These are phyloP conservation scores for Parathielavia hyrcaniae DNA, from an alignment of 495 filamentous ascomycete genomes.

Conservation along the genomic window DNA sequence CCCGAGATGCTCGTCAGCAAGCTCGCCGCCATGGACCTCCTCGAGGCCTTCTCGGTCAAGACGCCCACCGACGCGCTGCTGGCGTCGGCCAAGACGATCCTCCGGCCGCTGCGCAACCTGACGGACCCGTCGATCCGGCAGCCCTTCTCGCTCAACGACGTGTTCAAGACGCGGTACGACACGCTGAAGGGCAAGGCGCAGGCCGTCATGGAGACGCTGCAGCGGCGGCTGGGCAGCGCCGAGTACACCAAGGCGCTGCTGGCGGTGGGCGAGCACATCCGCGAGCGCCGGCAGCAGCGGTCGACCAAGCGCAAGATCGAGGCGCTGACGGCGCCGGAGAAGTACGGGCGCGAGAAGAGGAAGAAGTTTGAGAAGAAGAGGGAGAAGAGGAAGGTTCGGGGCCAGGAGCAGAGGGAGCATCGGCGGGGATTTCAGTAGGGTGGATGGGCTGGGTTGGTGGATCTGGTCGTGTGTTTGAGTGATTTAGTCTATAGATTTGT, in stretches of 20 bases:
- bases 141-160: constrained; percentile 58
- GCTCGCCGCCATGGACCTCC: constrained; percentile 65
- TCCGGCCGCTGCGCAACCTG: constrained; percentile 76
- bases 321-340: constrained; percentile 74
- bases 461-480: not conserved
- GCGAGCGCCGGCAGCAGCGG: constrained; percentile 61
- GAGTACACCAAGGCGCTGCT: constrained; percentile 65
- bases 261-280: constrained; percentile 60
- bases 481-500: constrained; percentile 4
- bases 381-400: constrained; percentile 71
- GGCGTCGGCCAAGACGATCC: constrained; percentile 56
- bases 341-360: constrained; percentile 68
- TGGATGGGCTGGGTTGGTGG: not conserved
- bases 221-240: constrained; percentile 76
- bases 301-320: constrained; percentile 80
- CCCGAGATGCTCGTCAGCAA: constrained; percentile 61
- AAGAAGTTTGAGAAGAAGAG: constrained; percentile 81
- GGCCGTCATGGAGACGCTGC: constrained; percentile 66
- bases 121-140: constrained; percentile 69
- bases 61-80: constrained; percentile 52
- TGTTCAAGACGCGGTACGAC: constrained; percentile 62
- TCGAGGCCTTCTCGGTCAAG: constrained; percentile 54
- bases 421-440: constrained; percentile 38
- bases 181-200: constrained; percentile 59
- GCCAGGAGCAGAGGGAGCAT: constrained; percentile 57